A percentile compares a stretch with the other conserved stretches of the same genome.
Evolutionary conservation across 2,329 filamentous ascomycete genomes (phyloP).

Genomic region (Colletotrichum agaves): DNA sequence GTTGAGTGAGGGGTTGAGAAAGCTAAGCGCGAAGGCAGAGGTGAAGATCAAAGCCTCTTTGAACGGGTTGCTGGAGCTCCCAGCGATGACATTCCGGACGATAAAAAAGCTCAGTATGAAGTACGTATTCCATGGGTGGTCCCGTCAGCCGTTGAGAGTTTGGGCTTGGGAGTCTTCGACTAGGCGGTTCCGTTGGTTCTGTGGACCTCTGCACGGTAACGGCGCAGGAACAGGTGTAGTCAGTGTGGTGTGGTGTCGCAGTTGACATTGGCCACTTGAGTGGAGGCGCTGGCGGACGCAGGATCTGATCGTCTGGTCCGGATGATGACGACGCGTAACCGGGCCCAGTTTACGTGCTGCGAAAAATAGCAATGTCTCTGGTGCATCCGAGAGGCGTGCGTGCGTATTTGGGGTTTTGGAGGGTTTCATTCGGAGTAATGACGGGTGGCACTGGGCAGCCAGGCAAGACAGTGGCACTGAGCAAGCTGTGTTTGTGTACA

Average conservation of each 20-base stretch:
- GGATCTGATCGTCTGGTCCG: constrained; percentile 4
- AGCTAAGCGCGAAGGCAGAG: background rate
- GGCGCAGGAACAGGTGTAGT: constrained; percentile 13
- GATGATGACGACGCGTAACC: constrained; percentile 34
- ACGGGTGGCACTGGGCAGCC: constrained; percentile 10
- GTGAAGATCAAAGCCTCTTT: constrained; percentile 20
- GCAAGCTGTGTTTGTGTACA: constrained; percentile 24
- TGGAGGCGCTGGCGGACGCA: constrained; percentile 7
- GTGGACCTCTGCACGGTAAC: background rate
- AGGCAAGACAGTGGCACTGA: constrained; percentile 18
- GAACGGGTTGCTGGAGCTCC: background rate
- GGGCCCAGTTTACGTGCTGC: constrained; percentile 31
- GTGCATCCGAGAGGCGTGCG: constrained; percentile 1
- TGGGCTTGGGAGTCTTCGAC: too few relatives aligned
- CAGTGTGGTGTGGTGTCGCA: background rate
- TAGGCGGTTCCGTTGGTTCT: background rate
- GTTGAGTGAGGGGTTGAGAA: background rate
- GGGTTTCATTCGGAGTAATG: constrained; percentile 29
- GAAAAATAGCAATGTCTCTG: constrained; percentile 31
- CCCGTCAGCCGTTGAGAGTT: background rate
- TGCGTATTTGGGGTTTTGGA: constrained; percentile 16
- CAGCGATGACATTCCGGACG: constrained; percentile 6
- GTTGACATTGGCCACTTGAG: constrained; percentile 13
- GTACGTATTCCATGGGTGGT: background rate
- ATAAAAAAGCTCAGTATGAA: constrained; percentile 4